Percentiles rank a stretch among this genome's conserved stretches.
Conservation (phyloP, 805 yeast genomes). For the Teunomyces stri region DNA sequence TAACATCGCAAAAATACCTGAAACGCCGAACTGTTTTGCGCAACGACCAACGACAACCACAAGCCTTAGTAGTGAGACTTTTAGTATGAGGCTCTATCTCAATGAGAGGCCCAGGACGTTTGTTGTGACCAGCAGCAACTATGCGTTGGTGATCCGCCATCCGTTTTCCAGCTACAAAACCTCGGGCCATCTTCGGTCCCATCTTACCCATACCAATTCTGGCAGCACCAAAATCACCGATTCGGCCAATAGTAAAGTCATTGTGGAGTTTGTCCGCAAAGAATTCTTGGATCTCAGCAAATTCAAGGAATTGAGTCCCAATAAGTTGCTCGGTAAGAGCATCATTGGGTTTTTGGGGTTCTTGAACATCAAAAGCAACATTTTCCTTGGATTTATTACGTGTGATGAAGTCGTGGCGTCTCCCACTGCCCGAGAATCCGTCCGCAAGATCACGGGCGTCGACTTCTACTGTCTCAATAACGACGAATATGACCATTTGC, state of each 20-base stretch:
- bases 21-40: too few relatives aligned
- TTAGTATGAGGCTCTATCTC: constrained; percentile 57
- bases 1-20: background rate
- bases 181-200: constrained; percentile 19
- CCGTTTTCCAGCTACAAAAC: constrained; percentile 31
- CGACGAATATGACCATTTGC: constrained; percentile 48
- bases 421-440: constrained; percentile 52
- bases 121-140: constrained; percentile 57
- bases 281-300: constrained; percentile 34
- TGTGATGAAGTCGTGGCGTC: constrained; percentile 55
- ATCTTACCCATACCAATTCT: constrained; percentile 5
- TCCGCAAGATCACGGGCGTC: constrained; percentile 56
- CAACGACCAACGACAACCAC: too few relatives aligned
- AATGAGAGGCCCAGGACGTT: constrained; percentile 67
- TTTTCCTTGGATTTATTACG: constrained; percentile 60
- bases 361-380: constrained; percentile 49
- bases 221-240: constrained; percentile 18
- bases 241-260: constrained; percentile 29
- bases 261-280: constrained; percentile 53
- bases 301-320: constrained; percentile 45
- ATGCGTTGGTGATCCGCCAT: constrained; percentile 59
- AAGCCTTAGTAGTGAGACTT: too few relatives aligned
- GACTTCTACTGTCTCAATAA: constrained; percentile 64
- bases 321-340: constrained; percentile 20
- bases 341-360: constrained; percentile 63